These are phyloP conservation scores for Boletales sp. DNA, from an alignment of 768 basidiomycete species.

Conservation along the genomic window DNA sequence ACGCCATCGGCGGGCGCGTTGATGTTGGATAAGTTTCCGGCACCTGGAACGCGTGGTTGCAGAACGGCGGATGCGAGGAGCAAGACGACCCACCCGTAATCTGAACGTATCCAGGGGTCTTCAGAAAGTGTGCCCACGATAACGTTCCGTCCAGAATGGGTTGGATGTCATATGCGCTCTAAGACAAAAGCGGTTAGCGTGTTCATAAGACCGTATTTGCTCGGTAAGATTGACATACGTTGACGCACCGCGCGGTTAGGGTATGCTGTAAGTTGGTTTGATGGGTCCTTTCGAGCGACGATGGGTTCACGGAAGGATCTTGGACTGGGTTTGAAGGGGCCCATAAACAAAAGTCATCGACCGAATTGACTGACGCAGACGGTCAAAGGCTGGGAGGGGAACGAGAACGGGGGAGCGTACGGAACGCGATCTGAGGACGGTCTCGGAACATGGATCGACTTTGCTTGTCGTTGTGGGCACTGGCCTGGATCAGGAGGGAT, in stretches of 20 bases:
- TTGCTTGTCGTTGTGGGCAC: slow-evolving; percentile 45
- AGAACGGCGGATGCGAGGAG: slow-evolving; percentile 15
- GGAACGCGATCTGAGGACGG: slow-evolving; percentile 54
- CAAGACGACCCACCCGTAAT: slow-evolving; percentile 46
- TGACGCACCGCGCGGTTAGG: slow-evolving; percentile 53
- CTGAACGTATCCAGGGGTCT: slow-evolving; percentile 74
- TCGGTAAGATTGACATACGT: slow-evolving; percentile 27
- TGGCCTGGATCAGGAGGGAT: slow-evolving; percentile 31
- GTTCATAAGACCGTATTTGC: neutral
- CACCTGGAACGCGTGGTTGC: slow-evolving; percentile 42
- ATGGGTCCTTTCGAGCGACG: slow-evolving; percentile 5
- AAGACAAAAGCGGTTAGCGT: neutral
- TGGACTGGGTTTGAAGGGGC: slow-evolving; percentile 55
- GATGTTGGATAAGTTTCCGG: slow-evolving; percentile 61
- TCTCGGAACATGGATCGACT: slow-evolving; percentile 68
- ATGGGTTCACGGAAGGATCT: too few relatives aligned
- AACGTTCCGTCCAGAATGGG: slow-evolving; percentile 74
- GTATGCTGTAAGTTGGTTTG: slow-evolving; percentile 33
- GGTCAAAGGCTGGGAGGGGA: neutral
- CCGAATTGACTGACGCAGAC: slow-evolving; percentile 46
- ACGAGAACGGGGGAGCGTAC: slow-evolving; percentile 33
- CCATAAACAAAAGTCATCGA: slow-evolving; percentile 54
- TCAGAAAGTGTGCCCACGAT: slow-evolving; percentile 61
- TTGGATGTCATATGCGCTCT: slow-evolving; percentile 60
- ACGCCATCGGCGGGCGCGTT: slow-evolving; percentile 59